phyloP scores from a whole-genome alignment of 108 stramenopile genomes.

The Nitzschia inconspicua region DNA sequence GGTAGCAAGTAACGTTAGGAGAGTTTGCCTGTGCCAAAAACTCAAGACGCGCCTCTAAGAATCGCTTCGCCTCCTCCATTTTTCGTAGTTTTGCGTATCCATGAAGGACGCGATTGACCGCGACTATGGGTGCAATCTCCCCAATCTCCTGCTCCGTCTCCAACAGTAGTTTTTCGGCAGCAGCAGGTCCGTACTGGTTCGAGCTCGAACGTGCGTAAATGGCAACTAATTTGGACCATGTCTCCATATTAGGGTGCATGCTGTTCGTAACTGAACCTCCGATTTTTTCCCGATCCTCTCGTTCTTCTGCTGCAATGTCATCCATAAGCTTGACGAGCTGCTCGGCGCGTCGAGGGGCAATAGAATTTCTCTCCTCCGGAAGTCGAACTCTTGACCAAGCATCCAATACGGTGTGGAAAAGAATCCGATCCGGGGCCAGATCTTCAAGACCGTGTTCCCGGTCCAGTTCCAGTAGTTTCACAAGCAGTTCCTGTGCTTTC shows the following conservation, averaged over 20 bases:
- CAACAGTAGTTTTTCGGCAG: constrained; percentile 14
- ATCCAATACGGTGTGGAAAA: constrained; percentile 5
- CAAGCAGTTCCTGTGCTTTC: neutral
- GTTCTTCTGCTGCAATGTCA: neutral
- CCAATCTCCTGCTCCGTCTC: constrained; percentile 12
- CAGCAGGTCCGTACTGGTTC: neutral
- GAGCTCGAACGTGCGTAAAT: neutral
- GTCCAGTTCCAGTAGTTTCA: neutral
- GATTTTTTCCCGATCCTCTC: neutral
- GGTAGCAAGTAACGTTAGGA: too few relatives aligned
- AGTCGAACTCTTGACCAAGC: too few relatives aligned
- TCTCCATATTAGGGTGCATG: constrained; percentile 1
- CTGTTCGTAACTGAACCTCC: too few relatives aligned
- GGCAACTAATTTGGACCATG: neutral
- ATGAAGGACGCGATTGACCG: neutral
- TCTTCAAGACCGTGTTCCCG: neutral
- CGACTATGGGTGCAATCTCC: neutral
- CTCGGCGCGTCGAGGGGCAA: neutral
- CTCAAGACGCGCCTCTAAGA: neutral
- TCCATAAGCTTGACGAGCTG: neutral
- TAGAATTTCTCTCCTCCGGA: too few relatives aligned
- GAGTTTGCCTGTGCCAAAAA: too few relatives aligned
- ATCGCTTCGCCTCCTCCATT: constrained; percentile 6
- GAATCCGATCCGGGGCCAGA: neutral
- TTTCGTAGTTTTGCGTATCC: neutral